Evolutionary conservation across 2,329 filamentous ascomycete genomes (phyloP), one percentile per base, ranked within the genome.

Genomic region (Fusarium vanettenii): DNA sequence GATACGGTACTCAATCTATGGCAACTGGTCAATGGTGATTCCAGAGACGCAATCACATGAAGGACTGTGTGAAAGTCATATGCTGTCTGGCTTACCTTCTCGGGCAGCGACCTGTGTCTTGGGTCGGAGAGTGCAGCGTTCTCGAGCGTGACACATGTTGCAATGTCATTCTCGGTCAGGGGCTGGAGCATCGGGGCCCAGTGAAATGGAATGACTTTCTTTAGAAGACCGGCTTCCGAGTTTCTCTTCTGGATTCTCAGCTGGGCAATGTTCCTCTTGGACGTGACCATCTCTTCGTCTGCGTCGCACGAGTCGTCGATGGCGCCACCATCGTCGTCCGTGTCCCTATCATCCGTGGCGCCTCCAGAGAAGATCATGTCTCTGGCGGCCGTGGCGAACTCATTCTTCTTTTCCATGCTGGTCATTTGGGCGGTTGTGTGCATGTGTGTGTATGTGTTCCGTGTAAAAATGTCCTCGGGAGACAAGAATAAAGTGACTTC

Each of bases 151-250:
- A 89, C 80, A 72, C 88, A 89, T 9, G 89, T 90, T 35, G 92
- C 90, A 59, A 92, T 81, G 77, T 95, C 92, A 29, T 88, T 89
- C 57, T 89, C 82, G 45, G 90, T 94, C 60, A 98, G 87, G 31
- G 93, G 89, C 62, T 94, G 91, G n/a, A 93, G 79, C 80, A 82
- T 82, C 8, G 29, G 94, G 91, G 79, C 94, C 89, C 78, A 89
- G 60, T 89, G 86, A 77, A 92, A 91, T 11, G 85, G 87, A 57
- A 88, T 79, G 41, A 87, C 76, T 70, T 87, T 84, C 68, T 87
- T 83, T 37, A 86, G 80, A 74, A 80, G 74, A 13, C 77, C 72
- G 31, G 70, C 73, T 55, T 78, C 76, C 73, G 81, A 74, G 78
- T 80, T 77, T 76, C 81, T 64, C 71, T 81, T 77, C 72, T 81